Evolutionary conservation across 2,329 filamentous ascomycete genomes (phyloP), one percentile per base, ranked within the genome.

Genomic region (Paramyrothecium roridum): DNA sequence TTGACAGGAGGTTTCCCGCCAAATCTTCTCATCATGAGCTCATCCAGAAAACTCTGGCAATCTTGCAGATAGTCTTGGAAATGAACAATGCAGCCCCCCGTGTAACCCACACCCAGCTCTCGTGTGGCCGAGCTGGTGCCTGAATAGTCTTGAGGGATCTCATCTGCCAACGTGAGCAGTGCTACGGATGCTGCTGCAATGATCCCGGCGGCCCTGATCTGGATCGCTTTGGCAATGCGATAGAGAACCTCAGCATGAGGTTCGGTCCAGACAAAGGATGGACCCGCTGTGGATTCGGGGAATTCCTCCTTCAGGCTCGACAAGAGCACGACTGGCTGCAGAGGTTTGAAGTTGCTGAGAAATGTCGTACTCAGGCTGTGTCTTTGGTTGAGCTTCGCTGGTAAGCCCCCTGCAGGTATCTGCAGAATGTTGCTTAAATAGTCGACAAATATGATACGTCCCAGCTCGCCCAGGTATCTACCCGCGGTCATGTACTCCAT

Each of bases 401-500:
- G 89, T 11, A 91, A 65, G 1, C 71, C 69, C 10, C 76, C 70
- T 12, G 67, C 60, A 3, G 73, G 54, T 16, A 83, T 61, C 1
- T 69, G 67, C 8, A 79, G 63, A 4, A 70, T 67, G 12, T 65
- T 75, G 12, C 75, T 79, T 63, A 88, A 70, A 63, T 89, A 87
- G 65, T 90, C 86, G 45, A 86, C 70, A 53, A 91, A 78, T 58
- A 90, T 84, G 54, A 92, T 76, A 23, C 89, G 84, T 22, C 88
- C 86, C 12, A 93, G 81, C 70, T 93, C 89, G 52, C 89, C 89
- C 3, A 93, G 79, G 66, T 93, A 93, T 45, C 89, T 80, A 2
- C 89, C 89, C 3, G 89, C 84, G 1, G 89, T 92, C 87, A 93
- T 91, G 71, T 93, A 93, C 67, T 95, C 90, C 20, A 93, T 82